These are phyloP conservation scores for Uronychia setigera DNA, from an alignment of 73 alveolate genomes.

Conservation along the genomic window DNA sequence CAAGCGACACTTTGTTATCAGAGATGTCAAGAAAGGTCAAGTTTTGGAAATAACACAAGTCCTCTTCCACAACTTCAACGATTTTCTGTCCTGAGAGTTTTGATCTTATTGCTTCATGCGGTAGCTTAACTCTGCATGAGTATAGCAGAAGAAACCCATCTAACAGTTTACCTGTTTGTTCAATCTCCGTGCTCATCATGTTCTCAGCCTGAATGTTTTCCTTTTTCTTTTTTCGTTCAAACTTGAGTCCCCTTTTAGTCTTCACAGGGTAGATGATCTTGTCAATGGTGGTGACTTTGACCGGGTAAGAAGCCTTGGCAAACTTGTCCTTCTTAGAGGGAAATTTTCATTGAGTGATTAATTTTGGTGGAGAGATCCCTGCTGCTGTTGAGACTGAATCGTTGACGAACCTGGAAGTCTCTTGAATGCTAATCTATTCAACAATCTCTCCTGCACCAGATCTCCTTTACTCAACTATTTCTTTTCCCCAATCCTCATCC, in stretches of 20 bases:
- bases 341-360: not conserved
- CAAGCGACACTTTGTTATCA: too few relatives aligned
- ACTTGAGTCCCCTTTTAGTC: constrained; percentile 55
- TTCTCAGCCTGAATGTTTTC: not conserved
- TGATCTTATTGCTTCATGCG: constrained; percentile 64
- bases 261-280: constrained; percentile 58
- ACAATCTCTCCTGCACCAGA: not conserved
- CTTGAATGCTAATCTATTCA: not conserved
- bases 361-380: not conserved
- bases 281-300: constrained; percentile 54
- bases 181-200: constrained; percentile 14
- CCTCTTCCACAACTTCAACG: constrained; percentile 66
- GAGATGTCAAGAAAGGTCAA: constrained; percentile 46
- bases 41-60: constrained; percentile 59
- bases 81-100: constrained; percentile 58
- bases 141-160: constrained; percentile 62
- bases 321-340: not conserved
- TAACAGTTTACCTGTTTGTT: constrained; percentile 51
- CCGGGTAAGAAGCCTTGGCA: constrained; percentile 15
- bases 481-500: not conserved
- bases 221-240: constrained; percentile 34
- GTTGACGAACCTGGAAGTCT: not conserved
- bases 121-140: constrained; percentile 69
- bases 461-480: not conserved
- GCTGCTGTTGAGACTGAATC: not conserved